Evolutionary conservation across 176 grass and related monocot species (phyloP), one percentile per base, ranked within the genome.

Genomic region (Rhynchospora pubera): DNA sequence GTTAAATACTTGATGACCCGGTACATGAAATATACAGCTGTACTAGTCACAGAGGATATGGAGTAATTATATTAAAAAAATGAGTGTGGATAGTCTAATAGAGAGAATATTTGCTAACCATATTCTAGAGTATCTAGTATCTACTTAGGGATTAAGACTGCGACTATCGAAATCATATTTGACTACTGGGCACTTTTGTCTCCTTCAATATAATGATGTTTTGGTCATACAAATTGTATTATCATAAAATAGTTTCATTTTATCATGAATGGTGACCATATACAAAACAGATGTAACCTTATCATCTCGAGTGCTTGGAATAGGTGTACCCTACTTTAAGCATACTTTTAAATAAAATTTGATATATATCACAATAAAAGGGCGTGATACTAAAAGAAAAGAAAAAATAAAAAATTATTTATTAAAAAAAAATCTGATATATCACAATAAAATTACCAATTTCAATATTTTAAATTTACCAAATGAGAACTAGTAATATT

Each of bases 101-200:
- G 34, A 39, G 1, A 39, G 34, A 39, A 39, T 39, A 39, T 39
- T 39, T 39, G 34, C 34, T 39, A 39, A 39, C 47, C 22, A 22
- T 12, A 28, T 43, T 79, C 9, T 32, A 12, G 39, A 80, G 32
- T 80, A 80, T 63, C 11, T 62, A 60, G 42, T 71, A 72, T 72
- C n/a, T 72, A 72, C 9, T 63, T n/a, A 6, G n/a, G n/a, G 78
- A 64, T 62, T 80, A 64, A 9, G 78, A 80, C 58, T 63, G 34
- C 4, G 13, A 80, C 58, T 14, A 64, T 80, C 58, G 63, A 64
- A 64, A 80, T 64, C 57, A 43, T 80, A 21, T 21, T 79, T 60
- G 47, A 59, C 47, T 79, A 26, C 9, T 23, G n/a, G 15, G 18
- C 26, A 79, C 56, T 39, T n/a, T n/a, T n/a, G n/a, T n/a, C n/a